Evolutionary conservation across 306 rosid genomes (phyloP).

Genomic region (Quercus variabilis): DNA sequence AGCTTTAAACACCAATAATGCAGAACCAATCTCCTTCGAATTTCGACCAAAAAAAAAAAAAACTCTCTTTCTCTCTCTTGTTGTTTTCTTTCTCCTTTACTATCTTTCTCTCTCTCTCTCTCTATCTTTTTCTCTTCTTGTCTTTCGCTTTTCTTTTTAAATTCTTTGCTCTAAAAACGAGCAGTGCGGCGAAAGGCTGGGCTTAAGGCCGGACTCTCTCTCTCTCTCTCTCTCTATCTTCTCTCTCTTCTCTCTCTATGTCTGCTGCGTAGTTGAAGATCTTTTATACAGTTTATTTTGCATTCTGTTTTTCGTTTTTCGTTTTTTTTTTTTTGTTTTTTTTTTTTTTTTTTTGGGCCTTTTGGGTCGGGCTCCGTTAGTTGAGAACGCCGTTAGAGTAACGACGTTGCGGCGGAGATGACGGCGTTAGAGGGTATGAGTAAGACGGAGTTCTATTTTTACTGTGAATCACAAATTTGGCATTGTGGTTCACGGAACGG

Average conservation of each 20-base stretch:
- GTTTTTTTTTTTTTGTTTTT: slow-evolving; percentile 2
- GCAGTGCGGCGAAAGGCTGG: slow-evolving; percentile 42
- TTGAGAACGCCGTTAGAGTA: slow-evolving; percentile 36
- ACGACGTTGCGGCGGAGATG: slow-evolving; percentile 57
- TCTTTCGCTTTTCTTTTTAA: slow-evolving; percentile 22
- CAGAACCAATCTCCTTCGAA: slow-evolving; percentile 22
- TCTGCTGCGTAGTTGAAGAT: slow-evolving; percentile 27
- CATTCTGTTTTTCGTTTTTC: slow-evolving; percentile 21
- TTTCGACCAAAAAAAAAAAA: background rate
- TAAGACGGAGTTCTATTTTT: slow-evolving; percentile 21
- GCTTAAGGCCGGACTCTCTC: slow-evolving; percentile 42
- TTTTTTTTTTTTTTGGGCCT: background rate
- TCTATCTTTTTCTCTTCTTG: background rate
- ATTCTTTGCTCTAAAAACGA: slow-evolving; percentile 35
- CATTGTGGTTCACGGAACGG: slow-evolving; percentile 18
- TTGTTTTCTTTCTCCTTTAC: background rate
- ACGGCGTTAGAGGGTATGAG: slow-evolving; percentile 32
- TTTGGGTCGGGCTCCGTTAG: slow-evolving; percentile 40
- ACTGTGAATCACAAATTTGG: slow-evolving; percentile 20
- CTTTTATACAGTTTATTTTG: slow-evolving; percentile 44
- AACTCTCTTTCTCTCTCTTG: background rate
- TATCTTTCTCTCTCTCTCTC: background rate
- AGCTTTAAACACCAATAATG: background rate
- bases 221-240: background rate
- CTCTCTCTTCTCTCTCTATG: slow-evolving; percentile 13